Evolutionary conservation across 768 basidiomycete genomes (phyloP), one percentile per base, ranked within the genome.

Genomic region (Trametes cubensis): DNA sequence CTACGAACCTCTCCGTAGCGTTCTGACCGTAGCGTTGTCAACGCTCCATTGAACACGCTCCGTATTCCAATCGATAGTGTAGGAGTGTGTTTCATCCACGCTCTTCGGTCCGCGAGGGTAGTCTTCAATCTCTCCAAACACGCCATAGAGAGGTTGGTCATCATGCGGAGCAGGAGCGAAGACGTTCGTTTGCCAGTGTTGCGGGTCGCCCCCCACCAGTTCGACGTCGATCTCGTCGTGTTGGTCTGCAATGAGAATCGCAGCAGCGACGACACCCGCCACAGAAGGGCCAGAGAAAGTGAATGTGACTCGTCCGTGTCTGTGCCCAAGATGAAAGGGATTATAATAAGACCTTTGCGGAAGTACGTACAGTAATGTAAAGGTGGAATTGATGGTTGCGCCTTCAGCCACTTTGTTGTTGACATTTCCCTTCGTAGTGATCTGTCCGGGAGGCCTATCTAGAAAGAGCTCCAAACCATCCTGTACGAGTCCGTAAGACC

Each of bases 191-290:
- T 80, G 78, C 77, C 76, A 80, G 65, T 75, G 71, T 13, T 40
- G 25, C 2, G 71, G 62, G 58, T 79, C 75, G 6, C 75, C 75
- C n/a, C 77, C 76, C 7, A 80, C 67, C 6, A 78, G 62, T 60
- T 81, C 80, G 40, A 81, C 65, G 62, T 81, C 80, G 30, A 80
- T 77, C 57, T 81, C 78, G 63, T 80, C 79, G 17, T 58, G 53
- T 39, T 71, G 50, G n/a, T 63, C 58, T 2, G 67, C 67, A 10
- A 79, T 76, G 21, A 80, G 62, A 39, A 80, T 79, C 6, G 71
- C 75, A 2, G 80, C 80, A 6, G 77, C 74, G 21, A 81, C 76
- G 4, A 76, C 72, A 6, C 79, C 78, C 4, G 75, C 21, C 10
- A 75, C 66, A 1, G 53, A 34, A 0, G 79, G 78, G 0, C 73